These are phyloP conservation scores for Mollisiaceae sp. DNA, from an alignment of 2,329 filamentous ascomycete genomes.

Conservation along the genomic window DNA sequence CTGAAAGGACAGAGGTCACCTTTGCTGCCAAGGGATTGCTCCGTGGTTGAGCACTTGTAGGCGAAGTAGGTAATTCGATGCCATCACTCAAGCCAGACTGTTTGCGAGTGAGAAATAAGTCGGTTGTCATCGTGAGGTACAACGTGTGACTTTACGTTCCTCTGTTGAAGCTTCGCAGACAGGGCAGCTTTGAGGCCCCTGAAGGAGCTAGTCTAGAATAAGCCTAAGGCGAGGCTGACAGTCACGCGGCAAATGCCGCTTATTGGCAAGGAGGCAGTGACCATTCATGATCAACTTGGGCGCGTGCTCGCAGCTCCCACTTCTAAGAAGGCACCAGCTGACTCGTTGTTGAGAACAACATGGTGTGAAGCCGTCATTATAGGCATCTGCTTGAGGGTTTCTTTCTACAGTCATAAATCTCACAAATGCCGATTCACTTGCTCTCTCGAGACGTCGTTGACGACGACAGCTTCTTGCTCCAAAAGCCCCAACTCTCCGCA, in stretches of 20 bases:
- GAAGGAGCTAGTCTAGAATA: constrained; percentile 13
- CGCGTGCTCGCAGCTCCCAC: constrained; percentile 20
- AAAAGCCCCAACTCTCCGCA: constrained; percentile 5
- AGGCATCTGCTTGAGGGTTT: constrained; percentile 12
- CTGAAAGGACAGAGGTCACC: constrained; percentile 83
- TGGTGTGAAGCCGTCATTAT: constrained; percentile 25
- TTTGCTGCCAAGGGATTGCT: constrained; percentile 76
- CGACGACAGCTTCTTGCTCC: constrained; percentile 28
- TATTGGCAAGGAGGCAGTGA: constrained; percentile 13
- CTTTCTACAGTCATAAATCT: constrained; percentile 4
- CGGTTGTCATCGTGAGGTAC: constrained; percentile 32
- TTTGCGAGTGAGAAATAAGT: constrained; percentile 38
- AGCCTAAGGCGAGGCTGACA: constrained; percentile 31
- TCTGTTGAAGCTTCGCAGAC: background rate
- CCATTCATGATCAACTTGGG: constrained; percentile 23
- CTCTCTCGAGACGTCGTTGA: constrained; percentile 24
- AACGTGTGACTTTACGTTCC: background rate
- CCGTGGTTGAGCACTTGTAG: constrained; percentile 37
- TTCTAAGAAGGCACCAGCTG: constrained; percentile 24
- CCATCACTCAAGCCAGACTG: constrained; percentile 34
- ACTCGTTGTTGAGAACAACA: constrained; percentile 30
- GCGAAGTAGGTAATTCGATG: constrained; percentile 32
- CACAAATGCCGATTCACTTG: constrained; percentile 31
- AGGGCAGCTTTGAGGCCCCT: too few relatives aligned
- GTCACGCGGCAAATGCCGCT: constrained; percentile 9